Evolutionary conservation across 192 early-diverging fungal species (phyloP).

Genomic region (Backusella psychrophila): DNA sequence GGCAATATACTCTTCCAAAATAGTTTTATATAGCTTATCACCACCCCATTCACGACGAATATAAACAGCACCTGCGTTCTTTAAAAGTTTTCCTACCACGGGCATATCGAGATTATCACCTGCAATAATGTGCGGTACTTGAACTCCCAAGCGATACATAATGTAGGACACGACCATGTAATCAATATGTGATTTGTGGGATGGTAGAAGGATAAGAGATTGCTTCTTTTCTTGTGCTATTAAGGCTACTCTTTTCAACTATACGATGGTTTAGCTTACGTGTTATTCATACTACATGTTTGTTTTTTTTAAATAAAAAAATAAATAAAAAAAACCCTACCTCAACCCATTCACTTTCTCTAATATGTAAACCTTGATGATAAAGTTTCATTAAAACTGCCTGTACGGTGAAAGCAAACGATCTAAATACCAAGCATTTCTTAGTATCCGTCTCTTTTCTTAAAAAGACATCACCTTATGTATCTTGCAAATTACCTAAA

Average conservation of each 20-base stretch:
- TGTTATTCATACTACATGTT: not conserved
- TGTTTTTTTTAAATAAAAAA: too few species aligned
- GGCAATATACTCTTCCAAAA: slow-evolving; percentile 77
- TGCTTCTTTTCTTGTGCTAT: slow-evolving; percentile 60
- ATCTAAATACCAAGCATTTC: slow-evolving; percentile 34
- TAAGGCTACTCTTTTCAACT: slow-evolving; percentile 55
- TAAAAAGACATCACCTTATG: not conserved
- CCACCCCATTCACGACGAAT: slow-evolving; percentile 79
- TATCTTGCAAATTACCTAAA: slow-evolving; percentile 47
- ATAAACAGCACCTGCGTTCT: slow-evolving; percentile 73
- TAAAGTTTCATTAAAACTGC: slow-evolving; percentile 78
- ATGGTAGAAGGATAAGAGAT: slow-evolving; percentile 78
- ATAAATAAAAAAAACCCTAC: slow-evolving; percentile 25
- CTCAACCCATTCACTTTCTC: slow-evolving; percentile 73
- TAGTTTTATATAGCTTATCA: slow-evolving; percentile 66
- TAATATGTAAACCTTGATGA: slow-evolving; percentile 83
- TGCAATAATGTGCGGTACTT: slow-evolving; percentile 76
- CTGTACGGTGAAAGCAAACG: slow-evolving; percentile 70
- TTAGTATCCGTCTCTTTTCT: not conserved
- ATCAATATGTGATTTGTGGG: slow-evolving; percentile 86
- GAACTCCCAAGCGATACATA: slow-evolving; percentile 59
- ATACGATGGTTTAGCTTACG: not conserved
- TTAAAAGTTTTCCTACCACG: slow-evolving; percentile 63
- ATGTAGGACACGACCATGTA: slow-evolving; percentile 81
- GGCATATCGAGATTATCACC: slow-evolving; percentile 86